Conservation (phyloP, 2,329 filamentous ascomycete genomes). For the Phyllosticta citriasiana region DNA sequence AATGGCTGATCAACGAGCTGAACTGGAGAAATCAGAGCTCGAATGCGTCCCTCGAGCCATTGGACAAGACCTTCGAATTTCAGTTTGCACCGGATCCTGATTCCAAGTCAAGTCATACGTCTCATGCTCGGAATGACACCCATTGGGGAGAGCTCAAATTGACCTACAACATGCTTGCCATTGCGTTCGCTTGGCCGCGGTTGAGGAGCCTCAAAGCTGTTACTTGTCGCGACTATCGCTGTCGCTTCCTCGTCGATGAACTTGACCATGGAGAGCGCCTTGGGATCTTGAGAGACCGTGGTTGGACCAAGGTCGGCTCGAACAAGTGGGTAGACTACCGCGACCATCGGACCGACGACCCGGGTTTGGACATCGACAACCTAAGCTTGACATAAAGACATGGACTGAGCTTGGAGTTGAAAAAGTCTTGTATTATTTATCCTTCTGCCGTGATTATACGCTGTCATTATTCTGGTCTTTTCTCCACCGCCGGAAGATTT, state of each 20-base stretch:
- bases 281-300: neutral
- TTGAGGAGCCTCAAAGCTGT: neutral
- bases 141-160: constrained; percentile 24
- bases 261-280: constrained; percentile 2
- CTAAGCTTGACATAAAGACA: neutral
- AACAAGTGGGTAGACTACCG: neutral
- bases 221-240: constrained; percentile 5
- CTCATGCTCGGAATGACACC: constrained; percentile 33
- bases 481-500: neutral
- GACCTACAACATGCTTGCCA: neutral
- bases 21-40: neutral
- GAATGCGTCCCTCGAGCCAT: constrained; percentile 2
- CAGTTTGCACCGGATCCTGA: constrained; percentile 33
- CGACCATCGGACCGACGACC: neutral
- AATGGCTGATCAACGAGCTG: neutral
- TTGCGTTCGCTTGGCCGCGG: neutral
- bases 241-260: neutral
- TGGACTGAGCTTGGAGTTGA: neutral
- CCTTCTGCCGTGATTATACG: neutral
- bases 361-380: neutral
- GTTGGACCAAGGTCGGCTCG: constrained; percentile 3
- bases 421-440: neutral
- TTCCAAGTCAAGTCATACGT: constrained; percentile 24
- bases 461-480: neutral
- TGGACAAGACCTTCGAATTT: constrained; percentile 26